These are phyloP conservation scores for Fusarium torulosum DNA, from an alignment of 2,329 filamentous ascomycete genomes.

Conservation along the genomic window DNA sequence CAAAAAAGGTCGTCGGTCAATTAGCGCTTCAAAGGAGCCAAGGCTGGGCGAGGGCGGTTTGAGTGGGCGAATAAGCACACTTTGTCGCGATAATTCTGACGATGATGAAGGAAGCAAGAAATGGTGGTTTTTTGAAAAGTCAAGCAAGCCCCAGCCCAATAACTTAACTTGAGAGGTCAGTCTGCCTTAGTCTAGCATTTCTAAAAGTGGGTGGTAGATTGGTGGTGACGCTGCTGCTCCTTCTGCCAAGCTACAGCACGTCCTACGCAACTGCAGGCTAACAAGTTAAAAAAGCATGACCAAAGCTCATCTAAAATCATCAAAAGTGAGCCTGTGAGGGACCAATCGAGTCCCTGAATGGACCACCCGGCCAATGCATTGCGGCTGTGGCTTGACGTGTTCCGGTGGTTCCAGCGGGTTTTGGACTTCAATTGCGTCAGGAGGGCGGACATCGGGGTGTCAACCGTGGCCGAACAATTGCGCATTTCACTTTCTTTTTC, in stretches of 20 bases:
- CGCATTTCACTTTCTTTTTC: not conserved
- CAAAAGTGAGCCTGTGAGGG: conserved; percentile 3
- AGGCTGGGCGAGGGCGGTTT: conserved; percentile 9
- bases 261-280: conserved; percentile 24
- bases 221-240: conserved; percentile 36
- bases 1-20: conserved; percentile 7
- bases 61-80: conserved; percentile 37
- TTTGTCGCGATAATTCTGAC: conserved; percentile 39
- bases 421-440: conserved; percentile 28
- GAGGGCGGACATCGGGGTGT: conserved; percentile 8
- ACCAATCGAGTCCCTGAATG: conserved; percentile 25
- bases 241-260: conserved; percentile 35
- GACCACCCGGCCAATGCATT: conserved; percentile 7
- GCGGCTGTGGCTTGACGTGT: conserved; percentile 46
- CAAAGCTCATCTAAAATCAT: conserved; percentile 32
- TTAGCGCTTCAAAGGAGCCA: conserved; percentile 15
- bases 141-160: conserved; percentile 13
- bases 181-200: conserved; percentile 30
- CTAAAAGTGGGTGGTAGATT: conserved; percentile 41
- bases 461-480: not conserved
- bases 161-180: conserved; percentile 1
- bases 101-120: conserved; percentile 40
- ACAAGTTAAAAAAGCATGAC: not conserved
- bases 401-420: conserved; percentile 37
- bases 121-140: conserved; percentile 45